phyloP scores from a whole-genome alignment of 305 asterid species.

The Fraxinus albicans region DNA sequence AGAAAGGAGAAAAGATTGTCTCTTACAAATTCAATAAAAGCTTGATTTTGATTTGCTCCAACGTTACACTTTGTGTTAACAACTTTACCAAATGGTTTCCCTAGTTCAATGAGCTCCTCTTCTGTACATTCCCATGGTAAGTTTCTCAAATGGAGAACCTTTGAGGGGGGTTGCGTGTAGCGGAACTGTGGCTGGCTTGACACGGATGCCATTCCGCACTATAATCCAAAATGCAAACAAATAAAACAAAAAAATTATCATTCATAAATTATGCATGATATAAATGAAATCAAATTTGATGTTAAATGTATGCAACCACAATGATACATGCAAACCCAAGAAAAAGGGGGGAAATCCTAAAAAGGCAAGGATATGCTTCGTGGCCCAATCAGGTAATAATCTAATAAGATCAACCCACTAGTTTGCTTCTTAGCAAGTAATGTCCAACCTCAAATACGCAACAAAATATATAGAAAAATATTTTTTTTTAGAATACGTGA shows the following conservation, averaged over 20 bases:
- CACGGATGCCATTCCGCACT: conserved; percentile 67
- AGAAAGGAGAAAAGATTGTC: not conserved
- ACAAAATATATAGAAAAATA: not conserved
- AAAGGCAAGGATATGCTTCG: not conserved
- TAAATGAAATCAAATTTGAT: not conserved
- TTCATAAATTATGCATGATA: not conserved
- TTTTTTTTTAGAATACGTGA: not conserved
- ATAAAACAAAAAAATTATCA: not conserved
- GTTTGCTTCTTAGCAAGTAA: not conserved
- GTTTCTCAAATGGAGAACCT: conserved; percentile 88
- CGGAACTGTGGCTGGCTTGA: conserved; percentile 90
- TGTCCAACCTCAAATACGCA: not conserved
- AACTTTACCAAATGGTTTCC: conserved; percentile 93
- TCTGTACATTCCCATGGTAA: conserved; percentile 91
- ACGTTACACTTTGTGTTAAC: conserved; percentile 96
- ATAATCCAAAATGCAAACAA: conserved; percentile 32
- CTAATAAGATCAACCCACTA: not conserved
- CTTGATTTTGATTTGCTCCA: conserved; percentile 95
- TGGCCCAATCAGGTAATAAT: not conserved
- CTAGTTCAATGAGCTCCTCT: conserved; percentile 84
- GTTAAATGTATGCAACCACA: not conserved
- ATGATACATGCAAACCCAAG: not conserved
- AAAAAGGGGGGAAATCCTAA: not conserved
- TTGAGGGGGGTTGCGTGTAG: conserved; percentile 85
- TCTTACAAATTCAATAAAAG: conserved; percentile 95